Base-by-base conservation (phyloP, 805 yeast genomes). In the Yarrowia yakushimensis region DNA sequence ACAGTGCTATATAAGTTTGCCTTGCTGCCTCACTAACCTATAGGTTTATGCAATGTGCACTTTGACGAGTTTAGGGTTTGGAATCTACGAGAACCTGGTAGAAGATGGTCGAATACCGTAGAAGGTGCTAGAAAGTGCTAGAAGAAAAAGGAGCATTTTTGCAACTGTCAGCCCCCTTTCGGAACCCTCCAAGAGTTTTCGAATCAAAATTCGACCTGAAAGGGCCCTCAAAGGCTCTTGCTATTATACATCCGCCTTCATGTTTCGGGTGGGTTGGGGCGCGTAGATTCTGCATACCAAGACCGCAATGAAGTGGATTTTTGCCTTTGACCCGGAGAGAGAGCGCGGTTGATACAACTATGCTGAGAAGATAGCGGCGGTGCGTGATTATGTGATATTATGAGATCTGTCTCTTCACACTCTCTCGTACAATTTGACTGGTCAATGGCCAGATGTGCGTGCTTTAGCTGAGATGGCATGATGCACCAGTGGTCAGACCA, bases 231-330 rank as follows among this genome's bases (percentile, higher is more conserved):
- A 22, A 27, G n/a, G 28, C 3, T 8, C 3, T 6, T 10, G 8
- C 1, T 11, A 10, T 10, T 18, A 2, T 1, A 30, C 33, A 6
- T 13, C 31, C 43, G 42, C 43, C 42, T 52, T 18, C 31, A 36
- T 52, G 59, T 33, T 52, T 36, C 43, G 42, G 23, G n/a, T 33
- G 59, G 59, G 36, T 33, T 31, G 22, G 39, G 33, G 41, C 43
- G 59, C 59, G 33, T 20, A 20, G 59, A 52, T 52, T 52, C 59
- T 52, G 59, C 59, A 52, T n/a, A 2, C 10, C 30, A 17, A 4
- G 30, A 18, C 27, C 48, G 48, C 48, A 43, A 43, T 22, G 33
- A n/a, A 43, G 20, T 11, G 22, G 48, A 22, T 30, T 41, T 41
- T 3, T 8, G 13, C 31, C 31, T 7, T 8, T 4, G 27, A 25